Base-by-base conservation (phyloP, 2,329 filamentous ascomycete species). In the Xylariaceae sp. region DNA sequence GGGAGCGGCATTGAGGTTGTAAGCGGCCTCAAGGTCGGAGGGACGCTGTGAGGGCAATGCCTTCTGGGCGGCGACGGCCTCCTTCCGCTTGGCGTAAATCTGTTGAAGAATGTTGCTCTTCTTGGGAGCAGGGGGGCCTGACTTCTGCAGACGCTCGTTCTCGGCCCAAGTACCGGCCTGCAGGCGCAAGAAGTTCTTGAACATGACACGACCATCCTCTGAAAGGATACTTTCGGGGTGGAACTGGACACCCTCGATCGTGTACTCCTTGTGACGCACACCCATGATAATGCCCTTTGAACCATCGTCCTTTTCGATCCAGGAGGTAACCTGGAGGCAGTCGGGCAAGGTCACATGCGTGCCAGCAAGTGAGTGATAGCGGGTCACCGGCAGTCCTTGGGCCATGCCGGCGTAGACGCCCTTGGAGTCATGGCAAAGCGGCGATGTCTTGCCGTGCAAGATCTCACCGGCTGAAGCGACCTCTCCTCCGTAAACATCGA, bases 221-320 rank as follows among this genome's bases (percentile, higher is more conserved):
- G 93, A 97, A 55, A 99, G 78, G 59, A 99, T 99, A 73, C 93
- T 97, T 75, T 99, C 94, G 0, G 94, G 94, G 68, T 99, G 94
- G 68, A 97, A 99, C 72, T 99, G 94, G 13, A 99, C 94, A 47
- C 92, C 94, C 74, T 99, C 94, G n/a, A 97, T 82, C 1, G 90
- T 83, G 69, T 88, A 89, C 70, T 94, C 84, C 77, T 93, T 96
- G 78, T 99, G 94, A 51, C 94, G 87, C 51, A 99, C 89, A 51
- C 94, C 94, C 88, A 97, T 97, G 67, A 99, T 99, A 61, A 97
- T 86, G 35, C 89, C 90, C 65, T 89, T 91, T 35, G 85, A 85
- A 55, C 87, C 87, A 71, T 92, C 89, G 13, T 87, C 85, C 65
- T 85, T 85, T 37, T 86, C 82, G 57, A 94, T 91, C 88, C 91